Evolutionary conservation across 2,329 filamentous ascomycete species (phyloP), one percentile per base, ranked within the genome.

Genomic region (Pseudohalonectria lignicola): DNA sequence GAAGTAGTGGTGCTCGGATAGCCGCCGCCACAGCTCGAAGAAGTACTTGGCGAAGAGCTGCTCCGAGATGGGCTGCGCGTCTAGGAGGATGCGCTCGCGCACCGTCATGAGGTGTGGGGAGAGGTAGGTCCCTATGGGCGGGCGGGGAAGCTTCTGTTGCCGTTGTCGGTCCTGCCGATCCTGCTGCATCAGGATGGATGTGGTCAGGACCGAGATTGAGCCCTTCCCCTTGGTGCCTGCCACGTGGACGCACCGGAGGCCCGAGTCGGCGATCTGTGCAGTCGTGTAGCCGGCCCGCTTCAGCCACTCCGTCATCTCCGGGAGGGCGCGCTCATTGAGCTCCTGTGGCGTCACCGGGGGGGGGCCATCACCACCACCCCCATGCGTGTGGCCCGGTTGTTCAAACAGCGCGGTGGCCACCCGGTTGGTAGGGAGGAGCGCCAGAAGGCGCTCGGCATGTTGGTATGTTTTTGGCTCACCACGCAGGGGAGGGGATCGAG

Each of bases 141-240:
- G 39, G 32, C 63, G 58, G n/a, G n/a, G n/a, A n/a, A n/a, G n/a
- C n/a, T n/a, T n/a, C n/a, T n/a, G n/a, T n/a, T n/a, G n/a, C n/a
- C n/a, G n/a, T n/a, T n/a, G n/a, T n/a, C n/a, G n/a, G n/a, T n/a
- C n/a, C n/a, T n/a, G n/a, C n/a, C n/a, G n/a, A n/a, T n/a, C n/a
- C 8, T 26, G 23, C 41, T 50, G 64, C 4, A 68, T 62, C n/a
- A 94, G 66, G 45, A 94, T 84, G 3, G 79, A 79, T 12, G 86
- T 86, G 16, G 86, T 74, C 55, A 88, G 90, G 9, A 88, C 82
- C 46, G 83, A 86, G 1, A 86, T 87, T 3, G 85, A 92, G 30
- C 88, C 88, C 58, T 95, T 96, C 43, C 90, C 90, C 57, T 95
- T 96, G 4, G 88, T 95, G 11, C 90, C 90, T 1, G 90, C 85